Base-by-base conservation (phyloP, 441 rosid genomes). In the Geranium incanum region DNA sequence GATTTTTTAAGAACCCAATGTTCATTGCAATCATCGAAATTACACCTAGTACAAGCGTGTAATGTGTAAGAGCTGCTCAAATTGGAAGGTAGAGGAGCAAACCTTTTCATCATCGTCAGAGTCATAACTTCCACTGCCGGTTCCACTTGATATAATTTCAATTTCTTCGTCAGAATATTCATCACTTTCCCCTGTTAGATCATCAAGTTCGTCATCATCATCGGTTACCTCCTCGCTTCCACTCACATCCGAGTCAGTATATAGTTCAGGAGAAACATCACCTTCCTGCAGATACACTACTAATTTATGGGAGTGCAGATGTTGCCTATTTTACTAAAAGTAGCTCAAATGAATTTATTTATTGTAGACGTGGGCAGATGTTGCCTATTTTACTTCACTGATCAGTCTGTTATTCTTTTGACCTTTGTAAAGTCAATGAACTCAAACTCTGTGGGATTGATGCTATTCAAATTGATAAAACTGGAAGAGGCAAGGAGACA, bases 221-320 rank as follows among this genome's bases (percentile, higher is more conserved):
- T 95, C 96, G 23, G 88, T 81, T 68, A 84, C 91, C 77, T 86
- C 96, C 81, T 83, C 98, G 79, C 90, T 91, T 72, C 87, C 93
- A 69, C 88, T 87, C 73, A 86, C 94, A 33, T 91, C 97, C 5
- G 92, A 81, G 69, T 90, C 97, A 28, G 33, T 28, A 78, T 93
- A 91, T 73, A 89, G 77, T 73, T 87, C 96, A 48, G 96, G 88
- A 45, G 97, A 81, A 77, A 86, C 67, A 70, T 84, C 74, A 81
- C 86, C 90, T 82, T 87, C 97, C 98, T 93, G 89, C 82, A 83
- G 71, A 72, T 66, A 84, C 38, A 72, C 74, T 75, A 71, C 63
- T 68, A 72, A 71, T 68, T 71, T 41, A 45, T 28, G 33, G 72
- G 52, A 75, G 75, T 71, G 74, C 69, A 75, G 77, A 21, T 21